These are phyloP conservation scores for Cladobotryum protrusum DNA, from an alignment of 2,329 filamentous ascomycete species.

Conservation along the genomic window DNA sequence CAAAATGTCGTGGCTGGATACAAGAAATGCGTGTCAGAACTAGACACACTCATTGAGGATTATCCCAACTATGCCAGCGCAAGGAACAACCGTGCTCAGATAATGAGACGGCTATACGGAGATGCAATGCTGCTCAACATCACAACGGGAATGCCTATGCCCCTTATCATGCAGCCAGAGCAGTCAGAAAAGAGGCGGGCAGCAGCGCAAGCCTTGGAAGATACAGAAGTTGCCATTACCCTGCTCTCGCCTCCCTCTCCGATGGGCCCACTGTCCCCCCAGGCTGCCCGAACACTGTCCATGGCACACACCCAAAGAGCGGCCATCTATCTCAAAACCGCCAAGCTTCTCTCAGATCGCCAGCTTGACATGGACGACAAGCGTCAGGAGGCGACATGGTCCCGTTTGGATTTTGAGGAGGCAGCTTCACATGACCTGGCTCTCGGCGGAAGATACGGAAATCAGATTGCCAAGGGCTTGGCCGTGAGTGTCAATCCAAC, in stretches of 20 bases:
- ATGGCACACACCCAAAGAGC: conserved; percentile 68
- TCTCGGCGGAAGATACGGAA: conserved; percentile 59
- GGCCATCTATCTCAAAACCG: conserved; percentile 55
- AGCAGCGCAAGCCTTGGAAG: conserved; percentile 39
- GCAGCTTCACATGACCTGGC: conserved; percentile 57
- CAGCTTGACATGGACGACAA: conserved; percentile 32
- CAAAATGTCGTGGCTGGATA: conserved; percentile 40
- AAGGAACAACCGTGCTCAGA: conserved; percentile 69
- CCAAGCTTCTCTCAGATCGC: conserved; percentile 40
- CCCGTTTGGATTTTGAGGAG: conserved; percentile 52
- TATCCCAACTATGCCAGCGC: conserved; percentile 65
- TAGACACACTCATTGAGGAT: conserved; percentile 51
- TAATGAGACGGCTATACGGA: conserved; percentile 55
- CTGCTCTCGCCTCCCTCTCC: conserved; percentile 50
- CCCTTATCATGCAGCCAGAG: conserved; percentile 34
- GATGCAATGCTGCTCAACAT: conserved; percentile 48
- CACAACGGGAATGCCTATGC: conserved; percentile 31
- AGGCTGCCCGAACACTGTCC: conserved; percentile 59
- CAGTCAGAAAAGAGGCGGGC: conserved; percentile 32
- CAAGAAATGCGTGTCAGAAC: conserved; percentile 37
- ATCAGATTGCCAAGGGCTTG: conserved; percentile 57
- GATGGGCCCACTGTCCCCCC: conserved; percentile 52
- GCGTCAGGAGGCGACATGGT: conserved; percentile 45
- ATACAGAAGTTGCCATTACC: conserved; percentile 52
- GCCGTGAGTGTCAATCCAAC: conserved; percentile 62